These are phyloP conservation scores for Brassica nigra DNA, from an alignment of 345 rosid species.

Conservation along the genomic window DNA sequence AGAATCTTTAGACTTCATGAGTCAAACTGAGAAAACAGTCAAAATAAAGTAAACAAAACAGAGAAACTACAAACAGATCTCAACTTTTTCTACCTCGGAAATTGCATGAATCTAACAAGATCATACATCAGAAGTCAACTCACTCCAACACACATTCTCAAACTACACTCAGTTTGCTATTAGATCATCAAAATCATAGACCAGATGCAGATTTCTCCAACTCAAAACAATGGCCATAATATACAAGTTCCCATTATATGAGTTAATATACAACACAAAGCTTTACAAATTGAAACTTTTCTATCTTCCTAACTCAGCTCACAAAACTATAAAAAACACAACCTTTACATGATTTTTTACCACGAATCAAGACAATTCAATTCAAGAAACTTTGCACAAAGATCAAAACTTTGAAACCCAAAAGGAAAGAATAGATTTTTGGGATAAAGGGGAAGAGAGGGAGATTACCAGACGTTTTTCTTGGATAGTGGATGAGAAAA, in stretches of 20 bases:
- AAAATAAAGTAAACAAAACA: conserved; percentile 23
- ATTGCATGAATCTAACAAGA: conserved; percentile 26
- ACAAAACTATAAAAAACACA: not conserved
- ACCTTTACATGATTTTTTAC: conserved; percentile 3
- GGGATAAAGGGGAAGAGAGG: not conserved
- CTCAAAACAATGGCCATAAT: conserved; percentile 11
- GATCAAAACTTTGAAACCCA: not conserved
- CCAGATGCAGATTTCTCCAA: conserved; percentile 8
- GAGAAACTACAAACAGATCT: conserved; percentile 31
- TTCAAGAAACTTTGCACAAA: conserved; percentile 2
- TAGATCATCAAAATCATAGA: not conserved
- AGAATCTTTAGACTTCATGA: conserved; percentile 8
- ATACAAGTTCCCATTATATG: not conserved
- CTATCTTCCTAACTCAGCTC: conserved; percentile 1
- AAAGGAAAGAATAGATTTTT: not conserved
- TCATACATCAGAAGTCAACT: conserved; percentile 32
- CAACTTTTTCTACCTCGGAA: not conserved
- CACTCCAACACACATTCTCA: conserved; percentile 12
- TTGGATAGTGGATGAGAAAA: conserved; percentile 63
- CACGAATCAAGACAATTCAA: conserved; percentile 10
- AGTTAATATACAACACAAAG: not conserved
- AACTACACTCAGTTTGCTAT: conserved; percentile 8
- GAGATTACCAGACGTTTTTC: conserved; percentile 64
- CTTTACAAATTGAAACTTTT: conserved; percentile 18
- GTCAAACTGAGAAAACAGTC: conserved; percentile 30